phyloP scores from a whole-genome alignment of 805 yeast species.

The Pichia deserticola region DNA sequence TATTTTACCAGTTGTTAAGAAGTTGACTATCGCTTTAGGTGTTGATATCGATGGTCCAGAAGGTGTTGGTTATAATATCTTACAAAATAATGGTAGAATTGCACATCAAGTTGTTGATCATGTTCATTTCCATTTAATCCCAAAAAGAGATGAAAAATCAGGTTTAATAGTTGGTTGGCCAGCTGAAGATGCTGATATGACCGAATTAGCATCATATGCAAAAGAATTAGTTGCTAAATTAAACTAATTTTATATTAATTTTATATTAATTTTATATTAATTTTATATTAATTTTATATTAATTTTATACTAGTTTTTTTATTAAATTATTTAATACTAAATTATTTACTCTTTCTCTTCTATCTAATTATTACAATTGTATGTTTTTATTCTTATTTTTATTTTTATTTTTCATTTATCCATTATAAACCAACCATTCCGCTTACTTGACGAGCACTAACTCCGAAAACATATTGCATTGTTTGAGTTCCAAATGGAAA shows the following conservation, averaged over 20 bases:
- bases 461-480: slow-evolving; percentile 40
- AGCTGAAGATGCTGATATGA: slow-evolving; percentile 71
- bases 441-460: slow-evolving; percentile 30
- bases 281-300: not conserved
- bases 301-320: not conserved
- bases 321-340: too few relatives aligned
- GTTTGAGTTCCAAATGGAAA: slow-evolving; percentile 94
- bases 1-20: slow-evolving; percentile 81
- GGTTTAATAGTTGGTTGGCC: slow-evolving; percentile 96
- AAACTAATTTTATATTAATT: slow-evolving; percentile 1
- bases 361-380: too few relatives aligned
- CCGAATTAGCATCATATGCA: slow-evolving; percentile 59
- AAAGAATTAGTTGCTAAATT: slow-evolving; percentile 44
- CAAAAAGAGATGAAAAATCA: slow-evolving; percentile 63
- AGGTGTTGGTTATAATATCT: slow-evolving; percentile 75
- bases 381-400: not conserved
- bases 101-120: slow-evolving; percentile 96
- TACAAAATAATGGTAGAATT: slow-evolving; percentile 90
- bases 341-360: too few relatives aligned
- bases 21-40: slow-evolving; percentile 65
- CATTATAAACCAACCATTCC: slow-evolving; percentile 34
- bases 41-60: slow-evolving; percentile 55
- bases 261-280: not conserved
- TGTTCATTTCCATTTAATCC: slow-evolving; percentile 95
- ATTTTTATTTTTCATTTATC: not conserved